Base-by-base conservation (phyloP, 768 basidiomycete genomes). In the Mrakia blollopis region DNA sequence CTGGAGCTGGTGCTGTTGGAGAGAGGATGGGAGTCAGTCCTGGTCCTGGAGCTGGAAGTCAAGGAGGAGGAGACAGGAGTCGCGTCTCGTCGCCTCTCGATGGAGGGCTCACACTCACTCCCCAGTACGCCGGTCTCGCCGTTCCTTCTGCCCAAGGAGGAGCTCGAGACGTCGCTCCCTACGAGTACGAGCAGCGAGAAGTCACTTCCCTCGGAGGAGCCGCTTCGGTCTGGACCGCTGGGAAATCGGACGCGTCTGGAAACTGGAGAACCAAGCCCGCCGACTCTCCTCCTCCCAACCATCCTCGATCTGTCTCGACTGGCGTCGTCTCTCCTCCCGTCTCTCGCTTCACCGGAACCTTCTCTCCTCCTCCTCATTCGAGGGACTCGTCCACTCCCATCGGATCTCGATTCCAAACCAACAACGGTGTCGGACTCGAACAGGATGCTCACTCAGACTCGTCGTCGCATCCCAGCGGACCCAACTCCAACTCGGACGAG, bases 1-100 rank as follows among this genome's bases (percentile, higher is more conserved):
- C 71, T 37, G 71, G 71, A 57, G 71, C 71, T 21, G 71, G 71
- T 32, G 71, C 71, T 23, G 71, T 72, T 54, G 71, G 71, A 60
- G 71, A 72, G 71, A 72, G 71, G 71, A 60, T 11, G 30, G 50
- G 35, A 25, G 50, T 54, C 28, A 60, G 47, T 21, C 50, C 71
- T 37, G 47, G 47, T 21, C 50, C 54, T 52, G 71, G 67, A 69
- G 41, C n/a, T 30, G 63, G 32, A 65, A 32, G 41, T 21, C 35
- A 69, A 28, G 67, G n/a, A 41, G 39, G 39, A 41, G 39, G 39
- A 18, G 47, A 50, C 3, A 50, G 70, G 21, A 50, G 35, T 37
- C 30, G 71, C 37, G 71, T 37, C 50, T 11, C 54, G 18, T 72
- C 54, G 52, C 35, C 71, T 25, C 69, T 71, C 47, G n/a, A 47